Percentiles rank a stretch among this genome's conserved stretches.
Conservation (phyloP, 192 early-diverging fungal genomes). For the Gamsiella multidivaricata region DNA sequence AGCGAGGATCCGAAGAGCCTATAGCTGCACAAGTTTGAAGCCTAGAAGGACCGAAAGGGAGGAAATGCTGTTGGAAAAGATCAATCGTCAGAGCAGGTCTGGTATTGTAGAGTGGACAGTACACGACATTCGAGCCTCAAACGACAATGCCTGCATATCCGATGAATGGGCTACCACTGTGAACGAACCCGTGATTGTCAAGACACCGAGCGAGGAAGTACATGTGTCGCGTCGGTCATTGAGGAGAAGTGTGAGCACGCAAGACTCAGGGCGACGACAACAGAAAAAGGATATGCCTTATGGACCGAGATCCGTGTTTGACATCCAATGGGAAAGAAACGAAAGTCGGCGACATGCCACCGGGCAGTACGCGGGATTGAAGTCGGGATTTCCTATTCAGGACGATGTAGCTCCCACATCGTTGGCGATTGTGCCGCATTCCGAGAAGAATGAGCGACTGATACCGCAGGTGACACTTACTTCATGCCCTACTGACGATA, state of each 20-base stretch:
- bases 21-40: not conserved
- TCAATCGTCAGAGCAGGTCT: constrained; percentile 12
- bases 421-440: too few species aligned
- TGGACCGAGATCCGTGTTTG: not conserved
- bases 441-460: too few species aligned
- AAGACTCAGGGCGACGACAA: not conserved
- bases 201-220: not conserved
- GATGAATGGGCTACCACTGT: not conserved
- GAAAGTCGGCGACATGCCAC: not conserved
- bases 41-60: not conserved
- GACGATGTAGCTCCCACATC: too few species aligned
- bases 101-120: constrained; percentile 9
- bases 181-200: not conserved
- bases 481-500: too few species aligned
- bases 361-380: too few species aligned
- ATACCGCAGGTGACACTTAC: too few species aligned
- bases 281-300: not conserved
- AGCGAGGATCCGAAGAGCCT: constrained; percentile 23
- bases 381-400: too few species aligned
- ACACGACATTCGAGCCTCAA: not conserved
- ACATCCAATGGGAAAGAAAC: not conserved
- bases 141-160: not conserved
- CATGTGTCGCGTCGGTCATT: not conserved
- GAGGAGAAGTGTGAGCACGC: not conserved
- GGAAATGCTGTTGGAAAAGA: constrained; percentile 9